Base-by-base conservation (phyloP, 306 rosid genomes). In the Hippophae rhamnoides region DNA sequence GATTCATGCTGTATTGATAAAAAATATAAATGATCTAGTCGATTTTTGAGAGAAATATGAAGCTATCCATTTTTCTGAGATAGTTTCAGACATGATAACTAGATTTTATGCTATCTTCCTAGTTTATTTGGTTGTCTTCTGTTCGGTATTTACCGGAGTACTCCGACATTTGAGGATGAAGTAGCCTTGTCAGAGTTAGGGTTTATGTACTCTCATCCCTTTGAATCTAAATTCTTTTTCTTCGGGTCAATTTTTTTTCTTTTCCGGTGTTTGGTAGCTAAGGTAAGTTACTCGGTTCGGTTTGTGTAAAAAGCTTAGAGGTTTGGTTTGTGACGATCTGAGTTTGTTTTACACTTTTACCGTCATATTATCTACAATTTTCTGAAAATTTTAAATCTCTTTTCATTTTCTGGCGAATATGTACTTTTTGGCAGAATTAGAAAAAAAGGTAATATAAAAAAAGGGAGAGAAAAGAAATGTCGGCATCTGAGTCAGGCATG, bases 401-500 rank as follows among this genome's bases (percentile, higher is more conserved):
- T 67, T 73, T 69, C 26, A 38, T 54, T 45, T 58, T 41, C 12
- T 41, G 10, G 38, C 38, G 38, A 31, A 26, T 60, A 54, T 69
- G 73, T 68, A 51, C 43, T 43, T 57, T 18, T 51, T 31, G 58
- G 44, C 47, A 53, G 31, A 7, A 40, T n/a, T n/a, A 7, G 5
- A 41, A 43, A n/a, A 27, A 31, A 31, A 31, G 5, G 38, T 31
- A 18, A 18, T 18, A 18, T 31, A 31, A 31, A 31, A 31, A 31
- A 4, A 31, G 3, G 5, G 38, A 31, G 9, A 31, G 11, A 57
- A 43, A 9, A 11, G 12, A 50, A 47, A 83, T 88, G 89, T 82
- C 93, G 6, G 95, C 82, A 73, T 82, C 89, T 41, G 85, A 86
- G 61, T 66, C 81, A 8, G 89, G 84, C 45, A 63, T 74, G 70